Evolutionary conservation across 495 filamentous ascomycete species (phyloP).

Genomic region (Xeromyces bisporus): DNA sequence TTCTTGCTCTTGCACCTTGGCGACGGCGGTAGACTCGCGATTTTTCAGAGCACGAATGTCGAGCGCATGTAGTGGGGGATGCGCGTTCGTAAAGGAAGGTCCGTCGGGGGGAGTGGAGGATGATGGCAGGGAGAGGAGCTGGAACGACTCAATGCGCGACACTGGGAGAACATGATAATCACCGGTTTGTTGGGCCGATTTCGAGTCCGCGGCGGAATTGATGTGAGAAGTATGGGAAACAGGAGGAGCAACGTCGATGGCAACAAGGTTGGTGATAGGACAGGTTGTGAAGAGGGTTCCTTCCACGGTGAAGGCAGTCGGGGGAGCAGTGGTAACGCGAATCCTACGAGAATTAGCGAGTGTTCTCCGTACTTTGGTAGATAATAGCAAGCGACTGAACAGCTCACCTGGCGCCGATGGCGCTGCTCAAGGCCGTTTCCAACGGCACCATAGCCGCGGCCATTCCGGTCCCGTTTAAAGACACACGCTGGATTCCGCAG

Average conservation of each 20-base stretch:
- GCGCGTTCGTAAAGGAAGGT: constrained; percentile 25
- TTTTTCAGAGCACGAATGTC: constrained; percentile 34
- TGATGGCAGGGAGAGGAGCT: constrained; percentile 27
- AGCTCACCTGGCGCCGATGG: constrained; percentile 36
- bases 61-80: constrained; percentile 27
- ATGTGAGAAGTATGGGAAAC: constrained; percentile 5
- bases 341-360: constrained; percentile 24
- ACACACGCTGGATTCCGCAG: no score
- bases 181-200: constrained; percentile 24
- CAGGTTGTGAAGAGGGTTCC: constrained; percentile 52
- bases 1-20: constrained; percentile 36
- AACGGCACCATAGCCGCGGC: constrained; percentile 26
- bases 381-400: no score
- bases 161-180: constrained; percentile 50
- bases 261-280: constrained; percentile 47
- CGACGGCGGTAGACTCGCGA: constrained; percentile 36
- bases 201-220: constrained; percentile 17
- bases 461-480: no score
- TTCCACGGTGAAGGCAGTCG: constrained; percentile 34
- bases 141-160: constrained; percentile 43
- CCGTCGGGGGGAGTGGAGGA: constrained; percentile 18
- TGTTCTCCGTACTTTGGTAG: not conserved
- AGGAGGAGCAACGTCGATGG: constrained; percentile 35
- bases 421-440: constrained; percentile 31
- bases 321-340: constrained; percentile 39